phyloP scores from a whole-genome alignment of 1,284 basidiomycete species.

The Papiliotrema laurentii region DNA sequence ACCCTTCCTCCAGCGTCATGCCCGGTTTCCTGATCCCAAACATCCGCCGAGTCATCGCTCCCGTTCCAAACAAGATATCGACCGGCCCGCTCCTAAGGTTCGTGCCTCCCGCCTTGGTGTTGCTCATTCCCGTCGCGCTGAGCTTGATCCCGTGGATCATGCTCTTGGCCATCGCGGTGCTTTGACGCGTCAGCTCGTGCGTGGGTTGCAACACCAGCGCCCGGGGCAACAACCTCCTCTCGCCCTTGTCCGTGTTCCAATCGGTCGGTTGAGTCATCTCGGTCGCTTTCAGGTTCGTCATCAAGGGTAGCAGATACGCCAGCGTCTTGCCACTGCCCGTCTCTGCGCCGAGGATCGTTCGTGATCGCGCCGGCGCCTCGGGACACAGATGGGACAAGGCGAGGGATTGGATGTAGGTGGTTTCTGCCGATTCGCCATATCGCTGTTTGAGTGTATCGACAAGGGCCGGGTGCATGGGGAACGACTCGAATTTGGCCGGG shows the following conservation, averaged over 20 bases:
- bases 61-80: conserved; percentile 5
- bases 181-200: conserved; percentile 77
- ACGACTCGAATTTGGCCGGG: conserved; percentile 17
- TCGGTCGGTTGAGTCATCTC: conserved; percentile 12
- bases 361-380: conserved; percentile 36
- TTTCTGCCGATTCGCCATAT: conserved; percentile 45
- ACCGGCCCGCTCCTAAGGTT: background rate
- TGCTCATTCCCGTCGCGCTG: conserved; percentile 60
- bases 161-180: conserved; percentile 66
- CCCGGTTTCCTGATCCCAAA: background rate
- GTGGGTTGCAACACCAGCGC: conserved; percentile 78
- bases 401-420: conserved; percentile 71
- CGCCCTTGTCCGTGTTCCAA: background rate
- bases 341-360: conserved; percentile 70
- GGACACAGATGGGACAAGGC: conserved; percentile 60
- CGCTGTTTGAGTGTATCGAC: conserved; percentile 56
- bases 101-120: conserved; percentile 47
- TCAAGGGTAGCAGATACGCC: conserved; percentile 77
- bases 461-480: conserved; percentile 57
- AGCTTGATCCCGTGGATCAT: conserved; percentile 71
- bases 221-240: conserved; percentile 55
- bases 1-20: background rate
- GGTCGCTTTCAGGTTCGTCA: conserved; percentile 66
- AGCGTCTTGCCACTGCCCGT: conserved; percentile 86
- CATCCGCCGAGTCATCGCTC: conserved; percentile 1